Conservation (phyloP, 768 basidiomycete genomes). For the Rhodocollybia butyracea region DNA sequence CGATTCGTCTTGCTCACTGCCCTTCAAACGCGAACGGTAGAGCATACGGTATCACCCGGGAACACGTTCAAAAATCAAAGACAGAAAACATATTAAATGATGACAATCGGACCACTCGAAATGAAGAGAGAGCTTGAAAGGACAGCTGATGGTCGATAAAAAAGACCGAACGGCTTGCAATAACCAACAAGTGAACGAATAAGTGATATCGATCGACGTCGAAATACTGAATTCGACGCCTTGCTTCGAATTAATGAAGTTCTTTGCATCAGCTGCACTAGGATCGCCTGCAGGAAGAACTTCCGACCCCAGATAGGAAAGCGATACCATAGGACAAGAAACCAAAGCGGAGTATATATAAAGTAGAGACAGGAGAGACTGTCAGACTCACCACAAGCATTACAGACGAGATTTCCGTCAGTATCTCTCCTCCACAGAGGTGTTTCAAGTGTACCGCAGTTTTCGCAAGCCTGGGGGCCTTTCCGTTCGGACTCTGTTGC, state of each 20-base stretch:
- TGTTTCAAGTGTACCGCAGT: conserved; percentile 75
- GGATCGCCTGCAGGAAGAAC: no score
- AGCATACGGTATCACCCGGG: conserved; percentile 23
- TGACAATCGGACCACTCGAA: not conserved
- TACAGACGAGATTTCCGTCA: conserved; percentile 83
- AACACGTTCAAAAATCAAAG: conserved; percentile 19
- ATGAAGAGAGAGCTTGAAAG: not conserved
- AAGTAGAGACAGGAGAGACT: not conserved
- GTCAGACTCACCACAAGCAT: conserved; percentile 76
- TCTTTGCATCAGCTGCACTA: no score
- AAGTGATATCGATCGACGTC: no score
- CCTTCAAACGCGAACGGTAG: not conserved
- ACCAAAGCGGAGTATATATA: not conserved
- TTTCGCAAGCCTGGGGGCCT: conserved; percentile 49
- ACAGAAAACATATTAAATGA: not conserved
- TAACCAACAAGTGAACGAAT: not conserved
- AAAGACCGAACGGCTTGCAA: conserved; percentile 10
- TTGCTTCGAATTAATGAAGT: no score
- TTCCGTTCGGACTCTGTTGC: conserved; percentile 16
- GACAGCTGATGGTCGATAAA: conserved; percentile 9
- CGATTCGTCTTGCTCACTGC: not conserved
- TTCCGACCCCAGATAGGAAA: not conserved
- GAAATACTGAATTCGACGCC: no score
- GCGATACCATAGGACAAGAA: not conserved
- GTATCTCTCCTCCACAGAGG: conserved; percentile 84